A percentile compares a stretch with the other conserved stretches of the same genome.
Conservation (phyloP, 2,329 filamentous ascomycete genomes). For the Chalaropsis ovoidea region DNA sequence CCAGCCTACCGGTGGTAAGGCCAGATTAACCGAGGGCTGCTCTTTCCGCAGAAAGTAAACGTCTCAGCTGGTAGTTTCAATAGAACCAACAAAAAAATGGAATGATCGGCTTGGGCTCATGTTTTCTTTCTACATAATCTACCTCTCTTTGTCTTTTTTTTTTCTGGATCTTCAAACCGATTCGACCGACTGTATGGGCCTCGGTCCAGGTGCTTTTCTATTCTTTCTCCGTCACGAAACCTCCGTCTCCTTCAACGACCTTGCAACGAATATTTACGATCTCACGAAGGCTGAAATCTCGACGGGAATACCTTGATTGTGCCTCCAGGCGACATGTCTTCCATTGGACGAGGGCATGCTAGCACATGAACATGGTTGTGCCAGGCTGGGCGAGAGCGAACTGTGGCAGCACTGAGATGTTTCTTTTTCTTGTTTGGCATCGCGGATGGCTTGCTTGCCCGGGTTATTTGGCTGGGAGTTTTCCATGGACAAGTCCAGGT, state of each 20-base stretch:
- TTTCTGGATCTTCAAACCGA: constrained; percentile 15
- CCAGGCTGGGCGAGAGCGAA: no score
- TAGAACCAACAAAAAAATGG: constrained; percentile 26
- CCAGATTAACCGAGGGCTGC: constrained; percentile 97
- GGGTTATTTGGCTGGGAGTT: no score
- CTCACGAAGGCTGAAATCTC: not conserved
- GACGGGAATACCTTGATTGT: not conserved
- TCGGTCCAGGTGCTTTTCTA: not conserved
- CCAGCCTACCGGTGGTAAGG: constrained; percentile 99
- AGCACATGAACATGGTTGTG: no score
- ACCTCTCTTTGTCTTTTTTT: constrained; percentile 35
- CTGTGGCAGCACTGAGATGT: no score
- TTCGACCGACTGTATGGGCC: not conserved
- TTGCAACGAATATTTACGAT: constrained; percentile 1
- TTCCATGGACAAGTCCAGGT: no score
- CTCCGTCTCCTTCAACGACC: constrained; percentile 2
- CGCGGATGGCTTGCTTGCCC: no score
- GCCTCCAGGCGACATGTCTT: not conserved
- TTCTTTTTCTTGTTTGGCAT: no score
- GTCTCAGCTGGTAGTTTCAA: constrained; percentile 31
- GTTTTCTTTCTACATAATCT: constrained; percentile 25
- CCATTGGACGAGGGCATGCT: no score
- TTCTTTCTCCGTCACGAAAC: not conserved
- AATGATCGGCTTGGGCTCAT: constrained; percentile 26
- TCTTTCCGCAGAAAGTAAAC: constrained; percentile 99